Conservation (phyloP, 2,329 filamentous ascomycete genomes). For the Penicillium corylophilum region DNA sequence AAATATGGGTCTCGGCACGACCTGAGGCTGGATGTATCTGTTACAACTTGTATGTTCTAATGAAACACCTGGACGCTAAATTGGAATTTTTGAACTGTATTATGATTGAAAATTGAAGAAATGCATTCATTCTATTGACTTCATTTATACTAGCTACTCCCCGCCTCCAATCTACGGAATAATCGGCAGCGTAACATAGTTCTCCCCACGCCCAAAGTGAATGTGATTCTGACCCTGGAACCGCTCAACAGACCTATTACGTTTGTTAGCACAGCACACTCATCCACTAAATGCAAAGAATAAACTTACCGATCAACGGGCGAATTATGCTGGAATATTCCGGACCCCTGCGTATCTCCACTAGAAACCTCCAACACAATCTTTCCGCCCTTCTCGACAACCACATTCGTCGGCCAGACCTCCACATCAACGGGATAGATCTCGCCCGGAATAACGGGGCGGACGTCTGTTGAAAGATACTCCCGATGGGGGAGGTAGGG, state of each 20-base stretch:
- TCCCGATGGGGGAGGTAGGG: conserved; percentile 51
- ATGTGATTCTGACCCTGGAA: conserved; percentile 51
- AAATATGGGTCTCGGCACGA: not conserved
- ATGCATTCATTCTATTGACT: not conserved
- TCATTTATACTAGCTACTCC: not conserved
- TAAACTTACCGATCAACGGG: conserved; percentile 33
- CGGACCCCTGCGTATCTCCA: conserved; percentile 53
- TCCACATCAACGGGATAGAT: conserved; percentile 53
- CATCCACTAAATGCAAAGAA: too few species aligned
- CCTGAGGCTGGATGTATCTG: too few species aligned
- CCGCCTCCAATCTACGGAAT: conserved; percentile 36
- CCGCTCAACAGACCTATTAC: conserved; percentile 42
- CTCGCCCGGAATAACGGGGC: conserved; percentile 50
- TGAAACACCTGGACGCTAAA: too few species aligned
- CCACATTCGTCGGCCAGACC: conserved; percentile 41
- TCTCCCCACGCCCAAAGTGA: conserved; percentile 48
- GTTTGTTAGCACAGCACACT: too few species aligned
- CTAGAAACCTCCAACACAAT: conserved; percentile 34
- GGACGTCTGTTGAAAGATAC: conserved; percentile 50
- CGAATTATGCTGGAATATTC: conserved; percentile 50
- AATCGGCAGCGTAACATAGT: conserved; percentile 51
- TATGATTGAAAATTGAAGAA: not conserved
- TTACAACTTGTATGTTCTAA: too few species aligned
- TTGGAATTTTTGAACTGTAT: too few species aligned
- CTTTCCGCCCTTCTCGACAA: conserved; percentile 33